phyloP scores from a whole-genome alignment of 257 asterid species.

The Nicotiana paniculata region DNA sequence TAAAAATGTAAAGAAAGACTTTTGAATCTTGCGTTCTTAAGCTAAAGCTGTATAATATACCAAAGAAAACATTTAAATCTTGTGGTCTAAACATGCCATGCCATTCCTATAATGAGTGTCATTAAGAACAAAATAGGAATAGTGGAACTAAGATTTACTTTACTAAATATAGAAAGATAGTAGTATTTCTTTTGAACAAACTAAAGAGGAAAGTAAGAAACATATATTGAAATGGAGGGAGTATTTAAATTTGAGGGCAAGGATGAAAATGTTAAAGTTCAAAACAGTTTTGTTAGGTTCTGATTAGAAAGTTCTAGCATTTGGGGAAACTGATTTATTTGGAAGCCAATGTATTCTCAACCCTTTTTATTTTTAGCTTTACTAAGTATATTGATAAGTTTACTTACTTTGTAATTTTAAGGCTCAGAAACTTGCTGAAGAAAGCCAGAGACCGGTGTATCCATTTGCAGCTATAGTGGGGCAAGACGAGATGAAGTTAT shows the following conservation, averaged over 20 bases:
- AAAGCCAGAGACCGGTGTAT: slow-evolving; percentile 83
- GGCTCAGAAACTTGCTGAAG: slow-evolving; percentile 56
- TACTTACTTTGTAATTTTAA: slow-evolving; percentile 11
- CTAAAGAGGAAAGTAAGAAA: too few relatives aligned
- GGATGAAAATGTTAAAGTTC: background rate
- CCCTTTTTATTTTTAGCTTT: background rate
- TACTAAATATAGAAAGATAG: too few relatives aligned
- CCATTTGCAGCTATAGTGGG: slow-evolving; percentile 98
- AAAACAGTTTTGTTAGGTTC: background rate
- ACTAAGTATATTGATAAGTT: background rate
- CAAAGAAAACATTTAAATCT: too few relatives aligned
- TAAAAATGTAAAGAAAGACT: too few relatives aligned
- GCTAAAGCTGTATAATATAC: too few relatives aligned
- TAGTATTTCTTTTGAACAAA: too few relatives aligned
- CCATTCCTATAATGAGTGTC: too few relatives aligned
- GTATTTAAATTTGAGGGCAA: background rate
- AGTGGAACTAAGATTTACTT: too few relatives aligned
- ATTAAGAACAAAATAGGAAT: too few relatives aligned
- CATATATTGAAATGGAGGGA: background rate
- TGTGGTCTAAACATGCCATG: too few relatives aligned
- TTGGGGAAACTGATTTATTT: background rate
- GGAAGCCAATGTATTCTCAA: background rate
- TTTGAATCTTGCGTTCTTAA: too few relatives aligned
- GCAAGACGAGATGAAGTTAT: slow-evolving; percentile 93
- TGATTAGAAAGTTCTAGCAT: background rate